Base-by-base conservation (phyloP, 2,329 filamentous ascomycete genomes). In the Cadophora luteo-olivacea region DNA sequence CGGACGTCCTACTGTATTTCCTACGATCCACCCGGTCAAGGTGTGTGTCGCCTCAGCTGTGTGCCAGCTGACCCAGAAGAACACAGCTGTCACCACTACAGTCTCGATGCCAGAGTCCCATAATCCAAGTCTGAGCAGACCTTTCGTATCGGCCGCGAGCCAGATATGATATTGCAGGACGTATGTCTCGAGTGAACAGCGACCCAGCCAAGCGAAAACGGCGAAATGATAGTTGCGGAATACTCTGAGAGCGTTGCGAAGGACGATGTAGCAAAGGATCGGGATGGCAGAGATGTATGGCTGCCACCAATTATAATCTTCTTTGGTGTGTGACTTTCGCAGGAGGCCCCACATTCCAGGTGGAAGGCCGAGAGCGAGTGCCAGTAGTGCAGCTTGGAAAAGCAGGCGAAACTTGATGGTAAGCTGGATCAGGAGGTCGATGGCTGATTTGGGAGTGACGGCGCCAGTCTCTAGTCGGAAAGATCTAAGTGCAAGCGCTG, bases 91-190 rank as follows among this genome's bases (percentile, higher is more conserved):
- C 14, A 84, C 69, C 1, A 84, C 45, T 4, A 78, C 69, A 5
- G 80, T 70, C 69, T 84, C 82, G 22, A 76, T 68, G 75, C 75
- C 77, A 55, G 75, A 76, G 68, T 77, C 76, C 67, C 66, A 73
- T 4, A 78, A 55, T 4, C 76, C 75, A 32, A 76, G 48, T 45
- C 81, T 74, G 8, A 90, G 80, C 4, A 86, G 72, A 0, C 84
- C 86, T 38, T 82, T 84, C 1, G 85, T 84, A 72, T 90, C 86
- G 2, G 83, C 86, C 1, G 86, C 86, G 9, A 90, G 82, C 83
- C 86, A 88, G 64, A 89, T 81, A 75, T 91, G 89, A 74, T 85
- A 85, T 71, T 89, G 86, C 48, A 91, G 78, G 6, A 88, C 81
- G 70, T 86, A 89, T 0, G 86, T 84, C 77, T 90, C 88, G 0